These are phyloP conservation scores for Auricularia auricula-judae DNA, from an alignment of 768 basidiomycete species.

Conservation along the genomic window DNA sequence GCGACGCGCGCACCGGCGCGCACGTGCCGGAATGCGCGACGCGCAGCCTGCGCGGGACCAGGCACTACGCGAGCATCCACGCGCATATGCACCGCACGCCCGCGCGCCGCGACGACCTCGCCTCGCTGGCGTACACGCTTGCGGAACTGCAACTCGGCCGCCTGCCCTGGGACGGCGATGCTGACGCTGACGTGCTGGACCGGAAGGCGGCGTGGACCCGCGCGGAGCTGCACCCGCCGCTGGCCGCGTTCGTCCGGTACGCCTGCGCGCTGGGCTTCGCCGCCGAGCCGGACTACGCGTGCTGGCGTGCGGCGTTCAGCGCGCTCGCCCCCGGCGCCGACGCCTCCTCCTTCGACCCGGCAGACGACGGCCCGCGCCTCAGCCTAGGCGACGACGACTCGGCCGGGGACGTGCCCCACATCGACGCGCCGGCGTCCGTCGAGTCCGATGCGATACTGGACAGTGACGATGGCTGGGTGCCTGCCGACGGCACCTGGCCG, in stretches of 20 bases:
- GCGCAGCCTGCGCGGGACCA: constrained; percentile 67
- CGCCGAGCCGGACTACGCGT: constrained; percentile 82
- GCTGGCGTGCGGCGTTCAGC: constrained; percentile 62
- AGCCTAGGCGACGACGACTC: background rate
- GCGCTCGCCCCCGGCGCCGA: constrained; percentile 27
- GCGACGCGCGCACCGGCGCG: constrained; percentile 48
- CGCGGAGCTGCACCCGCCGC: constrained; percentile 68
- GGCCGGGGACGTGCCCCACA: no score
- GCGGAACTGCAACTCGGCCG: constrained; percentile 72
- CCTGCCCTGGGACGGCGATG: constrained; percentile 67
- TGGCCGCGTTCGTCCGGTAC: constrained; percentile 71
- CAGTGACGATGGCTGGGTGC: no score
- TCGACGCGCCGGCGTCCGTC: no score
- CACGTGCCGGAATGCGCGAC: constrained; percentile 69
- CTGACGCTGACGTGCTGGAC: constrained; percentile 24
- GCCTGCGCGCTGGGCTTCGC: constrained; percentile 76
- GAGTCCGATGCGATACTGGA: no score
- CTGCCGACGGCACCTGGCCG: no score
- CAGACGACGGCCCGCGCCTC: background rate
- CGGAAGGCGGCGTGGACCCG: constrained; percentile 24
- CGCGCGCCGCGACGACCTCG: constrained; percentile 62
- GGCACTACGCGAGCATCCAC: constrained; percentile 63
- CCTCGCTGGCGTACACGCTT: constrained; percentile 73
- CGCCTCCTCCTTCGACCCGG: background rate
- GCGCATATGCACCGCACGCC: constrained; percentile 60